Percentiles rank a stretch among this genome's conserved stretches.
phyloP scores from a whole-genome alignment of 306 rosid genomes.

The Lathyrus oleraceus region DNA sequence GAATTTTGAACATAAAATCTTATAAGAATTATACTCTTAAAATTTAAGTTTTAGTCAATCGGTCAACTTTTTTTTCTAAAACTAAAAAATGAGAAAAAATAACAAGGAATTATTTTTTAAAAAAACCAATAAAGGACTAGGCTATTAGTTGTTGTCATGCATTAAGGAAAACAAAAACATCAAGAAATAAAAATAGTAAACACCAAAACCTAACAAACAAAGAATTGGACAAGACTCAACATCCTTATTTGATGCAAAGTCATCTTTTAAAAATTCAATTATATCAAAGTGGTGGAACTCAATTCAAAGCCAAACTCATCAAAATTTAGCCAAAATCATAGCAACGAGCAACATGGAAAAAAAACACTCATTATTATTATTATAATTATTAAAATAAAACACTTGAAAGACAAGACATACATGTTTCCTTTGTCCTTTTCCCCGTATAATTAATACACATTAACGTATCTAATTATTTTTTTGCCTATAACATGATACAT shows the following conservation, averaged over 20 bases:
- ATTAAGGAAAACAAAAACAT: constrained; percentile 25
- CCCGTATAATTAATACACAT: constrained; percentile 3
- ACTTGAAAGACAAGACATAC: constrained; percentile 10
- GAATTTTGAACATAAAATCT: too few species aligned
- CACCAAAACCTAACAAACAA: constrained; percentile 22
- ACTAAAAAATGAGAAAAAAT: background rate
- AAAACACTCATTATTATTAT: constrained; percentile 15
- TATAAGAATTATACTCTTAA: too few species aligned
- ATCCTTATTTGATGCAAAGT: constrained; percentile 39
- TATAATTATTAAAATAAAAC: background rate
- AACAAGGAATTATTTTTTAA: background rate
- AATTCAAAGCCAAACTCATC: constrained; percentile 39
- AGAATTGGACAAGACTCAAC: constrained; percentile 38
- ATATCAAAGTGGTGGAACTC: constrained; percentile 41
- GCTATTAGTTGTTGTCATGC: background rate
- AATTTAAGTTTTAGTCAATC: too few species aligned
- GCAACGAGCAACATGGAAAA: constrained; percentile 13
- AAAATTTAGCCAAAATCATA: constrained; percentile 23
- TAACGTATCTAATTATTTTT: background rate
- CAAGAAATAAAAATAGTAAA: background rate
- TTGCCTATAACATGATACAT: background rate
- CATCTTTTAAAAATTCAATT: constrained; percentile 23
- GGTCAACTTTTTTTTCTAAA: background rate
- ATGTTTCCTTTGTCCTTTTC: constrained; percentile 27
- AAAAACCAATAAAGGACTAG: background rate